Percentiles rank a stretch among this genome's conserved stretches.
phyloP scores from a whole-genome alignment of 805 yeast species.

The Kockiozyma suomiensis region DNA sequence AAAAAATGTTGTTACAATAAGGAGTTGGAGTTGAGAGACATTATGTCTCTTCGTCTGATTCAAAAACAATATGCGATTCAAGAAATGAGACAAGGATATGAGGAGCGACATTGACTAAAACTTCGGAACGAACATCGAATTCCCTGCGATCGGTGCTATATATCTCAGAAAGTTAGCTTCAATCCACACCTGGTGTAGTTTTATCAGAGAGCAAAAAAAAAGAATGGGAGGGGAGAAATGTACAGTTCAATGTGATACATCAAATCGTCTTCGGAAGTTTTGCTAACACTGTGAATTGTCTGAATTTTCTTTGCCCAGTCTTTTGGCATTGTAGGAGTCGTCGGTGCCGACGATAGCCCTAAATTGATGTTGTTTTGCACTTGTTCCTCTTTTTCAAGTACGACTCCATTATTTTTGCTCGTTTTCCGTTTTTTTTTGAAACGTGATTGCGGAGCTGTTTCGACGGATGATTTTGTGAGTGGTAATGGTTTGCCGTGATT shows the following conservation, averaged over 20 bases:
- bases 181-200: no score
- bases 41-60: neutral
- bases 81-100: neutral
- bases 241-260: neutral
- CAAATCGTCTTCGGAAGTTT: neutral
- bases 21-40: no score
- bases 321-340: neutral
- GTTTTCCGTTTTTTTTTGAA: neutral
- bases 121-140: neutral
- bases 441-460: neutral
- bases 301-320: conserved; percentile 15
- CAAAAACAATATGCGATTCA: neutral
- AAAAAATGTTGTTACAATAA: no score
- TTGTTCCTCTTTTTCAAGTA: neutral
- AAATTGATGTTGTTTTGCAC: neutral
- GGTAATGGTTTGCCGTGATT: neutral
- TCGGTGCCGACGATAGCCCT: neutral
- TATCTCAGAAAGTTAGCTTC: neutral
- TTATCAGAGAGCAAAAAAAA: neutral
- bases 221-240: neutral
- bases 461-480: neutral
- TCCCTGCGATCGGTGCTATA: neutral
- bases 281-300: neutral
- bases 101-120: neutral
- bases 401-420: neutral